Evolutionary conservation across 2,329 filamentous ascomycete species (phyloP), one percentile per base, ranked within the genome.

Genomic region (Hysterium pulicare): DNA sequence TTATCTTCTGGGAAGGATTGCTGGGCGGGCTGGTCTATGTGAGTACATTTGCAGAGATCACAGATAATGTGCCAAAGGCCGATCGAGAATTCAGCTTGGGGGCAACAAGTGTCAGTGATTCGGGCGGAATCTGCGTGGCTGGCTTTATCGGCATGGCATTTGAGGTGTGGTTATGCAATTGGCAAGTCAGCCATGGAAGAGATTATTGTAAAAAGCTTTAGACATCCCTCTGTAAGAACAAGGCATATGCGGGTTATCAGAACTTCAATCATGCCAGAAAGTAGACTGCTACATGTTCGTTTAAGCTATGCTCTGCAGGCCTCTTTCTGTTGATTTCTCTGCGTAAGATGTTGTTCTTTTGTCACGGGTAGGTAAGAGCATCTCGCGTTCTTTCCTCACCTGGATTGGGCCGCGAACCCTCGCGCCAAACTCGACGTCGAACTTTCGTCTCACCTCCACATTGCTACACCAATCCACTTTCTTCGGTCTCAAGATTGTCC

Each of bases 1-100:
- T 97, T 46, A 76, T 96, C 16, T 93, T 97, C 59, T 97, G 91
- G 91, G 93, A 97, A 64, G 93, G 93, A 0, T 67, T 97, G 10
- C 73, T 98, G 0, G 93, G 93, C 1, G 93, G 93, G 0, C 75
- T 89, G 3, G 93, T 97, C 0, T 98, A 98, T 57, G 90, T 97
- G 46, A 95, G 91, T 58, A 95, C 90, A 0, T 98, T 97, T 67
- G 89, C 90, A 0, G 87, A 94, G 62, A 96, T 98, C 48, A 85
- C 89, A 63, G 89, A 96, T 57, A 82, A 83, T 5, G 83, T 96
- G 1, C 81, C 83, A 0, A 72, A 77, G 4, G 79, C 82, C 23
- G 90, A 96, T 40, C 78, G 91, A 5, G 93, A 98, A 68, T 97
- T 97, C 60, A 94, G 88, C 46, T 71, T 98, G 1, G 83, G 87